Conservation (phyloP, 2,329 filamentous ascomycete species). For the Dothideomycetidae sp. region DNA sequence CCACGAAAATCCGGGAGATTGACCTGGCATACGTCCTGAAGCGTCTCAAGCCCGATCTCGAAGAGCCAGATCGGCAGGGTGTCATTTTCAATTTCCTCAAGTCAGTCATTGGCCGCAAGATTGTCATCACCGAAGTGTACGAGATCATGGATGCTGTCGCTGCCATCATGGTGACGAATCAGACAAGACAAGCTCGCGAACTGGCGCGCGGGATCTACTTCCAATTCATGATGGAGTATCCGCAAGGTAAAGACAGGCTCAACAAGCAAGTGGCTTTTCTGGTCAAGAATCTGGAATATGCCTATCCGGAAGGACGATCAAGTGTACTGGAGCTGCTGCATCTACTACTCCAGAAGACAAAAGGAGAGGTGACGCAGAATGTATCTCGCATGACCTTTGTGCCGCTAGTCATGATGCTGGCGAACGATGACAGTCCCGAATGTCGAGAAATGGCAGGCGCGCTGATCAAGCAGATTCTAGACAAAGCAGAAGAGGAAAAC, state of each 20-base stretch:
- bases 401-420: constrained; percentile 68
- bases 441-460: constrained; percentile 72
- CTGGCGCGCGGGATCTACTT: constrained; percentile 80
- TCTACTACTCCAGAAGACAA: constrained; percentile 71
- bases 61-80: constrained; percentile 82
- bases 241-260: constrained; percentile 80
- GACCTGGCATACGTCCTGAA: constrained; percentile 71
- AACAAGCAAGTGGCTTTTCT: constrained; percentile 80
- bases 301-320: constrained; percentile 72
- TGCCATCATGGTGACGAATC: constrained; percentile 89
- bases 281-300: constrained; percentile 79
- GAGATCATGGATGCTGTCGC: constrained; percentile 82
- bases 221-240: constrained; percentile 88
- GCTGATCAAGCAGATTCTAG: constrained; percentile 68
- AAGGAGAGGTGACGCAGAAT: constrained; percentile 68
- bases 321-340: constrained; percentile 90
- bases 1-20: constrained; percentile 62
- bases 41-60: constrained; percentile 74
- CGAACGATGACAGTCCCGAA: constrained; percentile 76
- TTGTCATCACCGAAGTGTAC: constrained; percentile 79
- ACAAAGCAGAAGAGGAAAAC: constrained; percentile 58
- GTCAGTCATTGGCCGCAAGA: constrained; percentile 68
- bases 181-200: constrained; percentile 76
- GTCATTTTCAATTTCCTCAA: constrained; percentile 90
- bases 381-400: constrained; percentile 71